Base-by-base conservation (phyloP, 108 stramenopile species). In the Stephanodiscus triporus region DNA sequence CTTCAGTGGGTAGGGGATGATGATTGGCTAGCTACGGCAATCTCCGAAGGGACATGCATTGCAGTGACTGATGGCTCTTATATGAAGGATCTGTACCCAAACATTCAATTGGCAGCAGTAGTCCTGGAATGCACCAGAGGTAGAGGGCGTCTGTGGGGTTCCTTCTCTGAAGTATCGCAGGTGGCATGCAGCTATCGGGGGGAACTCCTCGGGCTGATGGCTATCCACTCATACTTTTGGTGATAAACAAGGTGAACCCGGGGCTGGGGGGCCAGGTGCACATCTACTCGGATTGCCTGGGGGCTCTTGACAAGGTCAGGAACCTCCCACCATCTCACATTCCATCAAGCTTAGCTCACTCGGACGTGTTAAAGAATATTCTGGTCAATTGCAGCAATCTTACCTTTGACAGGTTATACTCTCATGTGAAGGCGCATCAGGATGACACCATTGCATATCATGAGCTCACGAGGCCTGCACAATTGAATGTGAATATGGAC, bases 381-480 rank as follows among this genome's bases (percentile, higher is more conserved):
- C 58, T 71, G 45, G 47, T 71, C 0, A 43, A 61, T 34, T 71
- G 70, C 45, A 49, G 50, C 13, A 20, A 62, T 4, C 38, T n/a
- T 72, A 14, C 13, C 61, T 14, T 72, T 72, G 8, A 54, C 63
- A 0, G 60, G 22, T 8, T 22, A 0, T 63, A 51, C 24, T 19
- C 16, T 0, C 61, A 72, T 54, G 71, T 72, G 0, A 20, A 37
- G 6, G 71, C 71, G 8, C 71, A 72, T 63, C 71, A 72, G 29
- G 71, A 72, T 38, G 71, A 72, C 20, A 38, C 19, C 14, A 20
- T 32, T 10, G 8, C 0, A 0, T 72, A 63, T 37, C n/a, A 30
- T 4, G 4, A 63, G 0, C 23, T 63, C 9, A 4, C 36, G 29
- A 14, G 71, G 0, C 29, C 27, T 4, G 4, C 71, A n/a, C 71